Evolutionary conservation across 208 protist genomes (phyloP).

Genomic region (Trypanosoma melophagium): DNA sequence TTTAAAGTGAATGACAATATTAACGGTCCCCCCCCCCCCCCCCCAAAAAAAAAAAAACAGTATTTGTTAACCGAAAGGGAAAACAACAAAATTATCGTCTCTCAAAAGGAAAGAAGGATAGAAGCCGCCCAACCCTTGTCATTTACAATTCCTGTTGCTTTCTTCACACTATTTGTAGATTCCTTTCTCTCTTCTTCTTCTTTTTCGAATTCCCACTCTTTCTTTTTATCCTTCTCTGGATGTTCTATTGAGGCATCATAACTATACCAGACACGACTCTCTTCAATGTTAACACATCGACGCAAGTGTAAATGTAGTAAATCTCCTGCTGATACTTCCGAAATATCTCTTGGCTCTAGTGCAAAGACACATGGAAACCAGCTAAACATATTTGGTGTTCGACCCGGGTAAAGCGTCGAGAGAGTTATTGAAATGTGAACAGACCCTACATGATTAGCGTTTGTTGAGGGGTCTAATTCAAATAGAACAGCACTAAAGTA

Average conservation of each 20-base stretch:
- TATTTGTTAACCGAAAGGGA: too few species aligned
- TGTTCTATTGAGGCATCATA: conserved; percentile 32
- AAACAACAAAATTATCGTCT: neutral
- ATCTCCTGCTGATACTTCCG: conserved; percentile 29
- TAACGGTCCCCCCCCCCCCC: too few species aligned
- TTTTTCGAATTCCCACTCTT: too few species aligned
- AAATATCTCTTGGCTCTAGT: conserved; percentile 46
- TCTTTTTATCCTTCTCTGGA: too few species aligned
- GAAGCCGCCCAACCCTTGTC: conserved; percentile 65
- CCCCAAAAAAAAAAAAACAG: too few species aligned
- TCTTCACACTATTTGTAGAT: neutral
- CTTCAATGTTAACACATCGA: conserved; percentile 31
- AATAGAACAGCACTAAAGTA: conserved; percentile 80
- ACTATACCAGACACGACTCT: conserved; percentile 70
- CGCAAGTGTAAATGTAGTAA: conserved; percentile 38
- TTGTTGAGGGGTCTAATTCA: neutral
- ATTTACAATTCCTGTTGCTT: conserved; percentile 43
- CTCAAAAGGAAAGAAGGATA: conserved; percentile 28
- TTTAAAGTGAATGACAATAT: neutral
- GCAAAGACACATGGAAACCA: conserved; percentile 86
- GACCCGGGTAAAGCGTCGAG: conserved; percentile 25
- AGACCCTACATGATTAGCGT: conserved; percentile 5
- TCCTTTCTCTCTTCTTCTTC: conserved; percentile 1
- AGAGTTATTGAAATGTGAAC: conserved; percentile 9
- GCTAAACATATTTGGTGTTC: conserved; percentile 78